Evolutionary conservation across 352 stramenopile genomes (phyloP).

Genomic region (Phytophthora citrophthora): DNA sequence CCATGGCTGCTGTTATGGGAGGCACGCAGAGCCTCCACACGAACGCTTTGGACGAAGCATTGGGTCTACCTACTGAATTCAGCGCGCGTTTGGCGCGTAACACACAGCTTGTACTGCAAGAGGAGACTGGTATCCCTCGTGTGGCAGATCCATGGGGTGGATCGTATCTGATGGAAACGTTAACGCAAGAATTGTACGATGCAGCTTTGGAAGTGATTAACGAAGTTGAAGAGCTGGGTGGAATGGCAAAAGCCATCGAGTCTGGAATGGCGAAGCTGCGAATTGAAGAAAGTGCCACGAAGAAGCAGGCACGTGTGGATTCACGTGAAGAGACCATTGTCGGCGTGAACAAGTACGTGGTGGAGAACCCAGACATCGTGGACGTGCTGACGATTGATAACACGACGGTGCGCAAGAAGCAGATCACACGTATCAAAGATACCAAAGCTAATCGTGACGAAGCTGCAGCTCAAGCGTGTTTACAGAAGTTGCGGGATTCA

Average conservation of each 20-base stretch:
- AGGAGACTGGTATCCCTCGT: constrained; percentile 94
- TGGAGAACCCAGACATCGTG: constrained; percentile 87
- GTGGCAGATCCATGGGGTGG: constrained; percentile 97
- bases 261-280: constrained; percentile 96
- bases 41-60: constrained; percentile 97
- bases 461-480: constrained; percentile 63
- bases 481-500: constrained; percentile 51
- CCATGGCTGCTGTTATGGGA: constrained; percentile 81
- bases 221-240: constrained; percentile 92
- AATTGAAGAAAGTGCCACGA: constrained; percentile 97
- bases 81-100: constrained; percentile 96
- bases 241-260: constrained; percentile 98
- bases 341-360: constrained; percentile 97
- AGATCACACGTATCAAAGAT: constrained; percentile 87
- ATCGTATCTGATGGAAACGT: constrained; percentile 97
- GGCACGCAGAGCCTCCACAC: constrained; percentile 98
- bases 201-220: constrained; percentile 74
- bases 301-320: constrained; percentile 96
- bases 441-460: constrained; percentile 90
- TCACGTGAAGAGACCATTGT: constrained; percentile 95
- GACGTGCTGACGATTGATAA: constrained; percentile 96
- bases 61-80: constrained; percentile 96
- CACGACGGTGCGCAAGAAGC: constrained; percentile 87
- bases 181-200: constrained; percentile 93
- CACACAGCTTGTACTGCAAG: constrained; percentile 98